These are phyloP conservation scores for Gremmenia infestans DNA, from an alignment of 2,329 filamentous ascomycete species.

Conservation along the genomic window DNA sequence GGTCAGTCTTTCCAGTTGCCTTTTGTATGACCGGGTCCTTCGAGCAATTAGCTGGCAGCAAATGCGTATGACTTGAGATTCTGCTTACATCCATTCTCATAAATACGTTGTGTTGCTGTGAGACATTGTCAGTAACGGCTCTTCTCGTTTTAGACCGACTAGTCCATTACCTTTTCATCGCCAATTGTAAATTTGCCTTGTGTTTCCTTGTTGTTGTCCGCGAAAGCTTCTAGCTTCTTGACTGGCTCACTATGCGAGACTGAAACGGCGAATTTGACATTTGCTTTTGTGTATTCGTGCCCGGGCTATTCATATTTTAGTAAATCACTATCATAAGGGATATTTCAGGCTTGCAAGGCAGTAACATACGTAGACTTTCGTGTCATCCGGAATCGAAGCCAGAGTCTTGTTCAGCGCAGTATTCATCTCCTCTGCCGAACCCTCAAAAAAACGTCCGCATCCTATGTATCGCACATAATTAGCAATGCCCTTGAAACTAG, in stretches of 20 bases:
- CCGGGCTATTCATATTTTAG: conserved; percentile 57
- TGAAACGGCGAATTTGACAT: conserved; percentile 80
- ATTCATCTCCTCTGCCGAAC: conserved; percentile 85
- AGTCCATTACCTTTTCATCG: conserved; percentile 76
- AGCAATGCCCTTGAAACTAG: not conserved
- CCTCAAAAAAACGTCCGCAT: conserved; percentile 95
- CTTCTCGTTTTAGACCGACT: not conserved
- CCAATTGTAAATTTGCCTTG: conserved; percentile 96
- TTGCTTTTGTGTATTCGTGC: conserved; percentile 97
- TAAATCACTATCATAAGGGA: not conserved
- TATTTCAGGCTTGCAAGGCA: not conserved
- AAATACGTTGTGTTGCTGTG: conserved; percentile 86
- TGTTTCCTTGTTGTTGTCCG: conserved; percentile 76
- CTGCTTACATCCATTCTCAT: conserved; percentile 74
- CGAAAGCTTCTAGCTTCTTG: conserved; percentile 71
- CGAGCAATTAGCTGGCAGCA: conserved; percentile 7
- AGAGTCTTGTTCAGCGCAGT: conserved; percentile 84
- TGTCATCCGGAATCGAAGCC: conserved; percentile 78
- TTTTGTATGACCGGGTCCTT: conserved; percentile 81
- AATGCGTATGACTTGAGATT: not conserved
- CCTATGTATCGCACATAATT: conserved; percentile 45
- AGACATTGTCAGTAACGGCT: conserved; percentile 9
- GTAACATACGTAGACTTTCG: conserved; percentile 73
- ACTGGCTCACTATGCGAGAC: conserved; percentile 72
- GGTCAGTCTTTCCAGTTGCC: conserved; percentile 73